These are phyloP conservation scores for Coemansia sp. DNA, from an alignment of 192 early-diverging fungal species.

Conservation along the genomic window DNA sequence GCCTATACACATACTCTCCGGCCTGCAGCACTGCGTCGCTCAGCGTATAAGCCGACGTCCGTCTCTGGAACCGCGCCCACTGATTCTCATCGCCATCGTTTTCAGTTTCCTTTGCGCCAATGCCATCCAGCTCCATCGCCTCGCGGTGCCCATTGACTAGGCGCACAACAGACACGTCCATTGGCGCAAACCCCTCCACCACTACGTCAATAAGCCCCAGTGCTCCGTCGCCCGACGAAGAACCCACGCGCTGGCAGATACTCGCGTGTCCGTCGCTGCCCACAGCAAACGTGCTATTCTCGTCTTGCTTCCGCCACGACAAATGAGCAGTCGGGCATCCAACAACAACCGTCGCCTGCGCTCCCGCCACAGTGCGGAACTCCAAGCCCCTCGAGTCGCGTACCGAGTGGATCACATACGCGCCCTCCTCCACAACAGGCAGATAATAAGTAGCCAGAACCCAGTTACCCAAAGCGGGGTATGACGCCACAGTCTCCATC, in stretches of 20 bases:
- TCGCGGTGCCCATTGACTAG: slow-evolving; percentile 49
- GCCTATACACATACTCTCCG: slow-evolving; percentile 53
- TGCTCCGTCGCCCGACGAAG: background rate
- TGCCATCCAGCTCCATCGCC: slow-evolving; percentile 38
- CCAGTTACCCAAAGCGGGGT: slow-evolving; percentile 47
- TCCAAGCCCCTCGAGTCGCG: slow-evolving; percentile 42
- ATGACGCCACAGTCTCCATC: slow-evolving; percentile 25
- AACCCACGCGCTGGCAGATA: slow-evolving; percentile 42
- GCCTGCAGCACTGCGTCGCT: slow-evolving; percentile 46
- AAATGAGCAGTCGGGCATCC: slow-evolving; percentile 39
- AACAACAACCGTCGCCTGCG: slow-evolving; percentile 45
- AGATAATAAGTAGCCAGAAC: slow-evolving; percentile 44
- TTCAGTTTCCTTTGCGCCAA: background rate
- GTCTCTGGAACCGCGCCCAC: slow-evolving; percentile 35
- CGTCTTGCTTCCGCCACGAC: slow-evolving; percentile 32
- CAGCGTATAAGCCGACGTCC: slow-evolving; percentile 25
- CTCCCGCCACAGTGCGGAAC: slow-evolving; percentile 43
- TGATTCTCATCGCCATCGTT: slow-evolving; percentile 8
- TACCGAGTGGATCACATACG: slow-evolving; percentile 45
- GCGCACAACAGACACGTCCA: slow-evolving; percentile 47
- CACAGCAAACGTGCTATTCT: slow-evolving; percentile 31
- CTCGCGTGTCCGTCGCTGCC: slow-evolving; percentile 47
- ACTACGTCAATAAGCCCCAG: slow-evolving; percentile 33
- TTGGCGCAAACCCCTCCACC: slow-evolving; percentile 46
- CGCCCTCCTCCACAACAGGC: slow-evolving; percentile 37